Evolutionary conservation across 2,329 filamentous ascomycete species (phyloP), one percentile per base, ranked within the genome.

Genomic region (Microdochium paspali): DNA sequence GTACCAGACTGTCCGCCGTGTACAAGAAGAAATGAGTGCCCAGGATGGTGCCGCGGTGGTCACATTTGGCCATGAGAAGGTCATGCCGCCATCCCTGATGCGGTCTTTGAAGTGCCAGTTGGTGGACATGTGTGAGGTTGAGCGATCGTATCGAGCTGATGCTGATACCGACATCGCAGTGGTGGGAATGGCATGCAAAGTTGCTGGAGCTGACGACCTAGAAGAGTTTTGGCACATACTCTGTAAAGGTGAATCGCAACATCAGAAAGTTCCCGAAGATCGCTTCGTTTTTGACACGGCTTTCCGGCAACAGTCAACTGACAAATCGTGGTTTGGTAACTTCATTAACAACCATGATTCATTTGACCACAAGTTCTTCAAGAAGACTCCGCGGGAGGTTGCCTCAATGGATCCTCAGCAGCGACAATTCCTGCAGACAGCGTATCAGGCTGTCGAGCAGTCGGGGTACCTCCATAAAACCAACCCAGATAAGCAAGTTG

Each of bases 121-220:
- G 24, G 50, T 24, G 25, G 32, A 26, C 31, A 44, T 49, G 48
- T 12, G 48, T 47, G 51, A 49, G 24, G 23, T 50, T 6, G 47
- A n/a, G 31, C 50, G 23, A 46, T 48, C 24, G 47, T 18, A 40
- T 9, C 5, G 12, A 15, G 15, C 6, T 3, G 7, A n/a, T 44
- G 32, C 12, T 46, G 52, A 56, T 45, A 39, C 54, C 18, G 48
- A 49, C 28, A 54, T 70, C 35, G 66, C 66, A 2, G 54, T 70
- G 1, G 51, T 70, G 3, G 66, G 66, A 5, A 65, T 69, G 63
- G 55, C 65, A 0, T 49, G 53, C 43, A 58, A 64, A 25, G 53
- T 60, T 0, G 56, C 66, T 0, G 63, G 63, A 0, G 66, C 64
- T 3, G 58, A 67, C 6, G 55, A 61, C 31, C 35, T 64, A 0